Evolutionary conservation across 768 basidiomycete species (phyloP).

Genomic region (Tulasnella sp.): DNA sequence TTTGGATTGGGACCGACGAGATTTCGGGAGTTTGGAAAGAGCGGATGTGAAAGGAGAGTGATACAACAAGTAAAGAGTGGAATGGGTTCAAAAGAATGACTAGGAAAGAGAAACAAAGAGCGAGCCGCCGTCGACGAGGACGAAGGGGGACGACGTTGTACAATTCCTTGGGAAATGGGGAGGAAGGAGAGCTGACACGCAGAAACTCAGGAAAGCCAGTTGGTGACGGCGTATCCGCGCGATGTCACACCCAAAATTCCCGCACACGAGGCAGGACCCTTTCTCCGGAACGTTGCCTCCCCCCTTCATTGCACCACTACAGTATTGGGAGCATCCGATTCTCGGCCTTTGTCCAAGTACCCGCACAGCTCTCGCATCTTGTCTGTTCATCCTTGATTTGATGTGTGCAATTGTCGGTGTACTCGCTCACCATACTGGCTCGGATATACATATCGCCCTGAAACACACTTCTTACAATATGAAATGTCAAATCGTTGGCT

Average conservation of each 20-base stretch:
- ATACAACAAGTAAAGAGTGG: background rate
- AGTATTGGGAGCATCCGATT: background rate
- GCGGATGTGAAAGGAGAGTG: background rate
- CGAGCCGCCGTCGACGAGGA: background rate
- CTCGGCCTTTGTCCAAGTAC: background rate
- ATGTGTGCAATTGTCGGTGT: background rate
- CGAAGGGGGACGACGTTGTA: background rate
- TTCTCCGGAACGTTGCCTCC: background rate
- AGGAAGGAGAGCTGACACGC: background rate
- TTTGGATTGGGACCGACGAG: background rate
- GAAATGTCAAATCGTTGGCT: too few species aligned
- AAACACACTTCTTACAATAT: too few species aligned
- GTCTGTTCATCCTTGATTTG: background rate
- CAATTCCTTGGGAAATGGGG: background rate
- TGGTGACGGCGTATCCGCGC: background rate
- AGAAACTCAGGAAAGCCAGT: background rate
- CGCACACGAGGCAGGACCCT: background rate
- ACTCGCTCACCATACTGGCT: background rate
- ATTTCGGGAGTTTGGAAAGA: background rate
- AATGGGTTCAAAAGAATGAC: background rate
- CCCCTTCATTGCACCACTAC: background rate
- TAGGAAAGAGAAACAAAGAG: background rate
- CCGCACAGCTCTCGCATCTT: background rate
- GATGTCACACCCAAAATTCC: background rate
- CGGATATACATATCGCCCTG: too few species aligned